These are phyloP conservation scores for Suhomyces panamericanus DNA, from an alignment of 1,139 yeast species.

Conservation along the genomic window DNA sequence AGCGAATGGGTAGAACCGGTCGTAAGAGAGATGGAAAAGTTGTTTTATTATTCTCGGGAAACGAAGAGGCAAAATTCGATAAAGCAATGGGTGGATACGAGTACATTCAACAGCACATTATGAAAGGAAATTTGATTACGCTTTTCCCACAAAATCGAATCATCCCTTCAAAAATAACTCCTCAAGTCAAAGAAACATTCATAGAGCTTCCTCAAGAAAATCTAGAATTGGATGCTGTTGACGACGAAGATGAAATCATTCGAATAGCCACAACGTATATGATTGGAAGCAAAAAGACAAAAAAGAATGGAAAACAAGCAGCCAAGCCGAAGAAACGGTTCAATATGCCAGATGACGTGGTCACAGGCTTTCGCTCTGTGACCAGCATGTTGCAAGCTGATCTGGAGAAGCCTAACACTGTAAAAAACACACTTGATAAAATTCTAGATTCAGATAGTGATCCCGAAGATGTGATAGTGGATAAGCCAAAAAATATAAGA, in stretches of 20 bases:
- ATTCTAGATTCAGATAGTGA: constrained; percentile 25
- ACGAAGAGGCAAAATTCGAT: constrained; percentile 77
- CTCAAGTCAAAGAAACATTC: constrained; percentile 53
- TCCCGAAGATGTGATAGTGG: not conserved
- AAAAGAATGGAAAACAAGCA: constrained; percentile 17
- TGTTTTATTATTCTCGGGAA: constrained; percentile 71
- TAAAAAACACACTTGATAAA: constrained; percentile 21
- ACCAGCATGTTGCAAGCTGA: constrained; percentile 35
- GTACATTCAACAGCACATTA: constrained; percentile 67
- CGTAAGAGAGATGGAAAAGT: constrained; percentile 89
- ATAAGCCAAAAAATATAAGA: not conserved
- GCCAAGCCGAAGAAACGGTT: constrained; percentile 41
- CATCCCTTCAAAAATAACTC: constrained; percentile 56
- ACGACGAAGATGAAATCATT: constrained; percentile 71
- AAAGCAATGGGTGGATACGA: constrained; percentile 85
- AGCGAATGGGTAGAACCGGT: constrained; percentile 98
- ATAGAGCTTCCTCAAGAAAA: constrained; percentile 75
- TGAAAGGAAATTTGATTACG: constrained; percentile 42
- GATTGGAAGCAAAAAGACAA: constrained; percentile 28
- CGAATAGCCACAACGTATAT: constrained; percentile 57
- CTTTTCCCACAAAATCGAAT: constrained; percentile 59
- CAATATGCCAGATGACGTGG: constrained; percentile 79
- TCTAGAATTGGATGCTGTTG: constrained; percentile 48
- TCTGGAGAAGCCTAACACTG: constrained; percentile 5
- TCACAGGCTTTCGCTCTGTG: constrained; percentile 66